Conservation (phyloP, 140 eudicot genomes). For the Flaveria floridana region DNA sequence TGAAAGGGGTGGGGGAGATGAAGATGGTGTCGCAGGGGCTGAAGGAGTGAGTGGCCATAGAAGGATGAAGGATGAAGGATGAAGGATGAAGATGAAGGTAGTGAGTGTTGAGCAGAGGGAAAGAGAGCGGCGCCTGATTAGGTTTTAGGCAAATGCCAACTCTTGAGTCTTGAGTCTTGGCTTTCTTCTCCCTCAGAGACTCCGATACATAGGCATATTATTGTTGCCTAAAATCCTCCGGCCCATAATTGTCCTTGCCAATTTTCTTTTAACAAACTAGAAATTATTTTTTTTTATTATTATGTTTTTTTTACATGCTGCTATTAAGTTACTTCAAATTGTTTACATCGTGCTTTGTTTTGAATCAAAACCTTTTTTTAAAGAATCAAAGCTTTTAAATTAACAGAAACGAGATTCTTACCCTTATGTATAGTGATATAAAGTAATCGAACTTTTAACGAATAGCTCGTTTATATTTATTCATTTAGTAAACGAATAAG, state of each 20-base stretch:
- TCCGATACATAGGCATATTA: background rate
- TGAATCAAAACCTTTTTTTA: too few species aligned
- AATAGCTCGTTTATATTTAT: too few species aligned
- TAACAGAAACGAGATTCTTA: too few species aligned
- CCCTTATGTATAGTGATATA: too few species aligned
- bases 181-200: background rate
- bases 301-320: too few species aligned
- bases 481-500: too few species aligned
- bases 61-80: conserved; percentile 14
- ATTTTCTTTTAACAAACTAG: too few species aligned
- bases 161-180: background rate
- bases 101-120: background rate
- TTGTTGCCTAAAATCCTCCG: background rate
- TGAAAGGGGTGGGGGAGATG: conserved; percentile 27
- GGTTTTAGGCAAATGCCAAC: conserved; percentile 13
- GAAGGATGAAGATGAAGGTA: background rate
- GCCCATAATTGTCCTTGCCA: background rate
- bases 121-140: conserved; percentile 26
- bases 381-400: too few species aligned
- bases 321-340: too few species aligned
- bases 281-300: too few species aligned
- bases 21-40: conserved; percentile 20
- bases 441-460: too few species aligned
- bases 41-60: conserved; percentile 34
- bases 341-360: too few species aligned